Evolutionary conservation across 1,284 basidiomycete genomes (phyloP), one percentile per base, ranked within the genome.

Genomic region (Lignosus rhinocerotis): DNA sequence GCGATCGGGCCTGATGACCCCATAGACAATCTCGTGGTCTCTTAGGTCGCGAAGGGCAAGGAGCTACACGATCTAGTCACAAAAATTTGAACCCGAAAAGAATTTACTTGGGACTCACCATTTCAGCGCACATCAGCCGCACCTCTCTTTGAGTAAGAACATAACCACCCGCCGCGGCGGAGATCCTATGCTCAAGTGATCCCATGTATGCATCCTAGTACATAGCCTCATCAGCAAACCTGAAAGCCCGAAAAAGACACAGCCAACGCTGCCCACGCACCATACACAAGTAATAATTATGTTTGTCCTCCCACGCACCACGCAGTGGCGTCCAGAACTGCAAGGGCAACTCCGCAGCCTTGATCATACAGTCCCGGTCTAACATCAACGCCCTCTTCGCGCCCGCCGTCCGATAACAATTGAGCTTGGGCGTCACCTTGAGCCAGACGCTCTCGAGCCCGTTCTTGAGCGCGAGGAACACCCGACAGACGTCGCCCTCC

Each of bases 1-100:
- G 69, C 88, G 88, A 64, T 86, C 86, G 0, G 85, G 86, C 69
- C 88, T 89, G 62, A 89, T 75, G 67, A 88, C 86, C 32, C 85
- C 80, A 67, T 89, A 86, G 50, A 84, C 81, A 49, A 88, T 81
- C 55, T 84, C 84, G 68, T 80, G 80, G 2, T 72, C 69, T 65
- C 87, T 83, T 58, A 87, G 55, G 38, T 56, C 53, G 6, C 33
- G 19, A 14, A 59, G 2, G 3, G 57, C 51, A 1, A 44, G 14
- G 12, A 62, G 46, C 61, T 62, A 17, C 6, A 8, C 4, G 3
- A 1, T 7, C 6, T 17, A 6, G 6, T 43, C 36, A 30, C 19
- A 2, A 38, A 10, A 30, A 1, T 12, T 19, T 16, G 19, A 11
- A 14, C 12, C 16, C 5, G 6, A 38, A 12, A 30, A 31, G 17